Conservation (phyloP, 2,329 filamentous ascomycete species). For the Ophiocordyceps camponoti-saundersi region DNA sequence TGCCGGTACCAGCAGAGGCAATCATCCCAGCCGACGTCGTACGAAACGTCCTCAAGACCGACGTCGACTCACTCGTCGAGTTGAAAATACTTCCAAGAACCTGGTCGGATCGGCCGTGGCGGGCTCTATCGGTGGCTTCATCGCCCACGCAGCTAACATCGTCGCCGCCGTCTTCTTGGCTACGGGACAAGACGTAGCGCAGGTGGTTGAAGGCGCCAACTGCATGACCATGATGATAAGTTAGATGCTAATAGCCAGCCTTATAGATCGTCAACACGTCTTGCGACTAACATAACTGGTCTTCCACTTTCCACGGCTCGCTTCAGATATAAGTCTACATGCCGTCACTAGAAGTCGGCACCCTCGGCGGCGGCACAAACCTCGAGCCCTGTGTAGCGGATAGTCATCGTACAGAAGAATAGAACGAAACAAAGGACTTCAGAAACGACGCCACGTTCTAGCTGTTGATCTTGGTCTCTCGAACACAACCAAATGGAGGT, state of each 20-base stretch:
- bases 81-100: conserved; percentile 91
- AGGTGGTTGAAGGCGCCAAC: conserved; percentile 92
- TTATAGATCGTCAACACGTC: too few relatives aligned
- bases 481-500: too few relatives aligned
- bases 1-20: conserved; percentile 82
- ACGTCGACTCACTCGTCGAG: conserved; percentile 86
- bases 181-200: conserved; percentile 94
- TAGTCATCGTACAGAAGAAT: too few relatives aligned
- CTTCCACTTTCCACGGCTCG: conserved; percentile 57
- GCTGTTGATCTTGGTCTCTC: too few relatives aligned
- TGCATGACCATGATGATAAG: conserved; percentile 99
- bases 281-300: too few relatives aligned
- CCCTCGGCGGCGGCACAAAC: conserved; percentile 89
- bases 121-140: conserved; percentile 87
- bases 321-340: conserved; percentile 96
- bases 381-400: conserved; percentile 92
- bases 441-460: too few relatives aligned
- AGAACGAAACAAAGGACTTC: too few relatives aligned
- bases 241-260: too few relatives aligned
- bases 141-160: conserved; percentile 94
- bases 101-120: conserved; percentile 96
- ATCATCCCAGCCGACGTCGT: conserved; percentile 86
- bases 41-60: conserved; percentile 73
- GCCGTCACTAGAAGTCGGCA: conserved; percentile 95
- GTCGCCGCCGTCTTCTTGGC: conserved; percentile 91